Percentiles rank a stretch among this genome's conserved stretches.
Conservation (phyloP, 306 rosid genomes). For the Spatholobus suberectus region DNA sequence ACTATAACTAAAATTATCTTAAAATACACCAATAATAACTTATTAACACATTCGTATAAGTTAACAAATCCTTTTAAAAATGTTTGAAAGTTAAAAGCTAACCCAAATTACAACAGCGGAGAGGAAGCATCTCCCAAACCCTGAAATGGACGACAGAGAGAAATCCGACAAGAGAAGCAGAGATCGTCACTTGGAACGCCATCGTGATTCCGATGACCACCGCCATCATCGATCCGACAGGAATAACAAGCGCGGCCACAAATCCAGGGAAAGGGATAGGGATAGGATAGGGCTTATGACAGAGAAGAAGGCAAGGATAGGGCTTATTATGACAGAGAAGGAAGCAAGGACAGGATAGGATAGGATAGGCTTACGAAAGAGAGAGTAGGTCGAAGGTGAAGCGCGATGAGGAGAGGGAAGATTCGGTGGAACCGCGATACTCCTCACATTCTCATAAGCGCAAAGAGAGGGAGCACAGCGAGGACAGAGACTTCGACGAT, state of each 20-base stretch:
- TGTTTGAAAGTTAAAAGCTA: neutral
- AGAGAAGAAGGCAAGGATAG: no score
- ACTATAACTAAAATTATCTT: no score
- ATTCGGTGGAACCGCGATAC: slow-evolving; percentile 54
- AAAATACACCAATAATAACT: no score
- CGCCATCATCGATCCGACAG: slow-evolving; percentile 67
- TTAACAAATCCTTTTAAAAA: no score
- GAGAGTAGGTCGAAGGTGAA: slow-evolving; percentile 45
- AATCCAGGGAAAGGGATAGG: slow-evolving; percentile 53
- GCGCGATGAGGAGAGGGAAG: slow-evolving; percentile 39
- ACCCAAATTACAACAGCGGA: neutral
- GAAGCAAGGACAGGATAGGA: no score
- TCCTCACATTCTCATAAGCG: slow-evolving; percentile 62
- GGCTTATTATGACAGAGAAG: no score
- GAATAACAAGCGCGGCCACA: slow-evolving; percentile 58
- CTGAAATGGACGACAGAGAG: slow-evolving; percentile 77
- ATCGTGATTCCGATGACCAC: slow-evolving; percentile 62
- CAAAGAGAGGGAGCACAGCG: slow-evolving; percentile 73
- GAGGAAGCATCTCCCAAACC: slow-evolving; percentile 43
- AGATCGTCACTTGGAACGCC: slow-evolving; percentile 53
- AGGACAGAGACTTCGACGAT: slow-evolving; percentile 60
- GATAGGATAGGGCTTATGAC: no score
- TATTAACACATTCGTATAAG: no score
- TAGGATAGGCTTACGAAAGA: no score
- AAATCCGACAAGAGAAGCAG: slow-evolving; percentile 63